Evolutionary conservation across 1,284 basidiomycete species (phyloP).

Genomic region (Sparassis latifolia): DNA sequence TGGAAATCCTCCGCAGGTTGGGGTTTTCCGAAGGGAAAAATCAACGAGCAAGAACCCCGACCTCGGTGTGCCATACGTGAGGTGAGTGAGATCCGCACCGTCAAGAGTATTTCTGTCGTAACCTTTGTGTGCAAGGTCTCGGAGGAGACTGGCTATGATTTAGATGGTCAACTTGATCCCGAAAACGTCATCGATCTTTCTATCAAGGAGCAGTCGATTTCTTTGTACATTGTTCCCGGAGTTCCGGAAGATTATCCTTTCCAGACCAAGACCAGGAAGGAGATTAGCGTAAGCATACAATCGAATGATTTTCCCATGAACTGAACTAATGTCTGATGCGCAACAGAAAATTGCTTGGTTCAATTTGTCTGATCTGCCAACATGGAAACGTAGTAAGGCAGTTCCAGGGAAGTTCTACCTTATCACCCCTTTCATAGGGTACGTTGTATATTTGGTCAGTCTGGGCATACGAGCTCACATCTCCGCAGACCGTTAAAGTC

Average conservation of each 20-base stretch:
- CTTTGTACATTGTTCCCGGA: conserved; percentile 86
- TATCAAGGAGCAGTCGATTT: conserved; percentile 86
- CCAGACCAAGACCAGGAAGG: conserved; percentile 92
- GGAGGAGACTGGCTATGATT: conserved; percentile 92
- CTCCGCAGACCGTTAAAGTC: conserved; percentile 52
- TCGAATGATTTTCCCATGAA: neutral
- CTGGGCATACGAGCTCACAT: neutral
- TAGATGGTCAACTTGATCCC: conserved; percentile 63
- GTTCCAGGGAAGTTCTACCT: conserved; percentile 86
- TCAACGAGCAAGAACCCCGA: conserved; percentile 88
- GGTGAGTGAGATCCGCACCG: conserved; percentile 38
- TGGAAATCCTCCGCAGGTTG: conserved; percentile 96
- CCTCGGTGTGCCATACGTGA: conserved; percentile 86
- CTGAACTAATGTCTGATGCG: neutral
- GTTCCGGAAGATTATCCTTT: conserved; percentile 90
- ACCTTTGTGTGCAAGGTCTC: conserved; percentile 55
- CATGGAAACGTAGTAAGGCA: conserved; percentile 82
- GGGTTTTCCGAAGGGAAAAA: conserved; percentile 99
- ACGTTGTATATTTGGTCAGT: conserved; percentile 23
- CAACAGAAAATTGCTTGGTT: conserved; percentile 96
- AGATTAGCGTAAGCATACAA: conserved; percentile 76
- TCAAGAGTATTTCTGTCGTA: neutral
- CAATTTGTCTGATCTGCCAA: conserved; percentile 82
- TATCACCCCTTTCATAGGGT: conserved; percentile 93
- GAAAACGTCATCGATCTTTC: conserved; percentile 80